Evolutionary conservation across 2,329 filamentous ascomycete genomes (phyloP).

Genomic region (Trichophyton simii): DNA sequence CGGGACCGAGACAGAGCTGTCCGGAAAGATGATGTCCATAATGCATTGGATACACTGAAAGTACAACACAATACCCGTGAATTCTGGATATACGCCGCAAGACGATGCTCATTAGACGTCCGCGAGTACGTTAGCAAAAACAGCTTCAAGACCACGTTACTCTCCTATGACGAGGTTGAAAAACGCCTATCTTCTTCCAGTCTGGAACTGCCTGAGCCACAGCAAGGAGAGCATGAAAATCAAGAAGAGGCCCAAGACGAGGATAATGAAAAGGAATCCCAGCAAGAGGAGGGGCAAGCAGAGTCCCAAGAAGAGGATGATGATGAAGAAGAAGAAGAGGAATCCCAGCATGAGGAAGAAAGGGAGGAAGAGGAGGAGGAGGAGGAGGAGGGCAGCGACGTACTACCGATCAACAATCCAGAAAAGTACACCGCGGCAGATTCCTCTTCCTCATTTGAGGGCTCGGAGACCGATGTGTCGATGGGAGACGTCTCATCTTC

Average conservation of each 20-base stretch:
- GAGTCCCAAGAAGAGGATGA: no score
- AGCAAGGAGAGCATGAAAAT: neutral
- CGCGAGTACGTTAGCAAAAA: slow-evolving; percentile 27
- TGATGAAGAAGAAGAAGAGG: neutral
- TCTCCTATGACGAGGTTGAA: slow-evolving; percentile 29
- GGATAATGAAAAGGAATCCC: neutral
- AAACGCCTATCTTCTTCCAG: slow-evolving; percentile 10
- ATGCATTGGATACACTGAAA: slow-evolving; percentile 43
- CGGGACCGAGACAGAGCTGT: slow-evolving; percentile 25
- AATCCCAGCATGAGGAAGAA: neutral
- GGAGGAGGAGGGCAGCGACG: neutral
- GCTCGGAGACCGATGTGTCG: neutral
- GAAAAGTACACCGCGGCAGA: neutral
- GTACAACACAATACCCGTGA: slow-evolving; percentile 35
- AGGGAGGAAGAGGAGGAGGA: neutral
- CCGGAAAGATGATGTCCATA: slow-evolving; percentile 39
- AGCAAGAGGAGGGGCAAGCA: neutral
- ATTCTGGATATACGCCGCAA: slow-evolving; percentile 42
- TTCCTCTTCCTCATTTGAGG: neutral
- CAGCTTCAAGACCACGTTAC: slow-evolving; percentile 17
- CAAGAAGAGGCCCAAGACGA: neutral
- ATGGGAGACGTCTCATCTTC: slow-evolving; percentile 3
- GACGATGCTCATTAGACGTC: slow-evolving; percentile 42
- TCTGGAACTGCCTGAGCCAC: neutral
- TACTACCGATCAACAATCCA: neutral